Base-by-base conservation (phyloP, 2,329 filamentous ascomycete species). In the Gnomoniopsis smithogilvyi region DNA sequence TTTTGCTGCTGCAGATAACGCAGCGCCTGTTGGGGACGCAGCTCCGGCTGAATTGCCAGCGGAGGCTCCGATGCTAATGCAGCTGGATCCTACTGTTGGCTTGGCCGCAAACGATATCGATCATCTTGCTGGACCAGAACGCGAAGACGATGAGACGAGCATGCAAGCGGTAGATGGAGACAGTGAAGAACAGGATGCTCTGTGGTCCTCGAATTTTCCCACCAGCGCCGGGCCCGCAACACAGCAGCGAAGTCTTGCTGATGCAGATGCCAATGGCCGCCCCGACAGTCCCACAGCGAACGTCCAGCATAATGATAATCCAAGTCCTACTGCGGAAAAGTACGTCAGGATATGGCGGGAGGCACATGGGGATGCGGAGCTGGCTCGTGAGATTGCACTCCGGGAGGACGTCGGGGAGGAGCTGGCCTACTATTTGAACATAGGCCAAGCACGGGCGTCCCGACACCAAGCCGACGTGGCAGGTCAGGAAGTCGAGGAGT, bases 351-450 rank as follows among this genome's bases (percentile, higher is more conserved):
- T 83, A 41, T 87, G 85, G 70, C 77, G 79, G 46, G 81, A 82
- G 57, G 85, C 85, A 1, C 78, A 79, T 47, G 86, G 86, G 4
- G 80, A 89, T 64, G 79, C 80, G 0, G 76, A 82, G 38, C 79
- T 78, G 60, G 84, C 90, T 26, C 64, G 88, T 3, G 75, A 78
- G 45, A 84, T 90, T 22, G 85, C 89, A 34, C 79, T 81, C 43
- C 79, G 84, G 41, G 85, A 89, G 64, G 78, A 81, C 4, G 77
- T 84, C 2, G 77, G 82, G 57, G 81, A 84, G 12, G 80, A 82
- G 52, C 76, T 90, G 36, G 75, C 76, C 12, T 84, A 85, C 68
- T 84, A 86, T 76, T 78, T 88, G 12, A 76, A 79, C 34, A 74
- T 83, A 24, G 83, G 85, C 62, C 76, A 70, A 62, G 69, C 63